Evolutionary conservation across 805 yeast species (phyloP).

Genomic region (Suhomyces pyralidae): DNA sequence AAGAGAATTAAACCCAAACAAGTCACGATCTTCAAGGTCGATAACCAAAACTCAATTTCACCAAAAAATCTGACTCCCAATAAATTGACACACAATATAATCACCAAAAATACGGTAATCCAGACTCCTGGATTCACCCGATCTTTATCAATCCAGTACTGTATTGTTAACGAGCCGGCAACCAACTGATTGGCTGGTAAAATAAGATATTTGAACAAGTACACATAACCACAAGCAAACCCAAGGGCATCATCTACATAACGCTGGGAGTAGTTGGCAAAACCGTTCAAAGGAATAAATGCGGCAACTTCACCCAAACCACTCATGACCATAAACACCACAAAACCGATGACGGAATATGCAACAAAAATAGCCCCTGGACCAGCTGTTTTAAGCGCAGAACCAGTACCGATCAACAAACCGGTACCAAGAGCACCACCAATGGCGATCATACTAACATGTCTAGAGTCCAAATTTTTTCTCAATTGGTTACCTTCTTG

Average conservation of each 20-base stretch:
- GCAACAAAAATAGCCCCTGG: constrained; percentile 64
- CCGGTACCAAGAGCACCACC: constrained; percentile 88
- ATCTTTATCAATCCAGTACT: constrained; percentile 50
- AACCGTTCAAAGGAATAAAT: constrained; percentile 65
- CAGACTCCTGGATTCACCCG: constrained; percentile 56
- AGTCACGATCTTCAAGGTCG: constrained; percentile 61
- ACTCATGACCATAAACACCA: constrained; percentile 67
- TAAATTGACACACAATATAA: constrained; percentile 40
- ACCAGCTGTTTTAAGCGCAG: constrained; percentile 68
- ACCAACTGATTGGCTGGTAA: constrained; percentile 63
- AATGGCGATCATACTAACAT: constrained; percentile 70
- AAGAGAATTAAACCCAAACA: constrained; percentile 65
- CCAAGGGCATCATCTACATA: constrained; percentile 67
- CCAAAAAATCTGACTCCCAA: constrained; percentile 45
- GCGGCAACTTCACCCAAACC: constrained; percentile 70
- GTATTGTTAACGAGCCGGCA: constrained; percentile 55
- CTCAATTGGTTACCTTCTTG: constrained; percentile 19
- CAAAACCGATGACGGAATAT: constrained; percentile 65
- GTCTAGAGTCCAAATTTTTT: constrained; percentile 50
- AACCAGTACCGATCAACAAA: constrained; percentile 71
- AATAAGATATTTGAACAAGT: constrained; percentile 52
- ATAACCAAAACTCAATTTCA: constrained; percentile 51
- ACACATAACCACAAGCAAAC: constrained; percentile 65
- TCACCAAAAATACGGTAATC: constrained; percentile 47
- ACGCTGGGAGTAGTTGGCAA: constrained; percentile 61